phyloP scores from a whole-genome alignment of 768 basidiomycete genomes.

The Exsudoporus frostii region DNA sequence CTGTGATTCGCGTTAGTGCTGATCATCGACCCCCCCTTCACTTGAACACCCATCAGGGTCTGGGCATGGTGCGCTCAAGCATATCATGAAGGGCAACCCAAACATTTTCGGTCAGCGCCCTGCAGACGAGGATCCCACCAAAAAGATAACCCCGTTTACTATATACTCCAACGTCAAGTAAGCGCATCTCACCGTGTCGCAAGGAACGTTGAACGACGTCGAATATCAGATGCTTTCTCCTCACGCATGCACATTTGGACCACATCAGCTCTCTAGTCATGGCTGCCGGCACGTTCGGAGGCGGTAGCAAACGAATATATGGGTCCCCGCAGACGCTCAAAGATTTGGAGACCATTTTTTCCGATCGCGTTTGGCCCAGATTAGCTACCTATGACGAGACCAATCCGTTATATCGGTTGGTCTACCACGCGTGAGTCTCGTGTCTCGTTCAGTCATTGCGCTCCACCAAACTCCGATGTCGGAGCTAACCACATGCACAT shows the following conservation, averaged over 20 bases:
- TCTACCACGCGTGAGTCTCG: slow-evolving; percentile 60
- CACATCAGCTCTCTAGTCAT: slow-evolving; percentile 82
- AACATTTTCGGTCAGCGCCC: slow-evolving; percentile 43
- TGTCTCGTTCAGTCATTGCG: not conserved
- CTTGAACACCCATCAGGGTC: slow-evolving; percentile 55
- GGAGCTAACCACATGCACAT: slow-evolving; percentile 7
- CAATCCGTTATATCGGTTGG: slow-evolving; percentile 54
- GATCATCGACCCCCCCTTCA: not conserved
- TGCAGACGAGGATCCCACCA: slow-evolving; percentile 9
- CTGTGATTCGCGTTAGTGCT: not conserved
- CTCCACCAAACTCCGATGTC: not conserved
- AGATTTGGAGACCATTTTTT: slow-evolving; percentile 70
- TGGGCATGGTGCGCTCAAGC: slow-evolving; percentile 73
- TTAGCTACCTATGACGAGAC: slow-evolving; percentile 72
- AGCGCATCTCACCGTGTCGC: not conserved
- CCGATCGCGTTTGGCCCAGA: slow-evolving; percentile 81
- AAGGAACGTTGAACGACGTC: not conserved
- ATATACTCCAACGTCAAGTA: slow-evolving; percentile 36
- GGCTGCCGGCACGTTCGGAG: slow-evolving; percentile 72
- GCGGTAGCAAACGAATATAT: slow-evolving; percentile 59
- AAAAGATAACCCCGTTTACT: slow-evolving; percentile 19
- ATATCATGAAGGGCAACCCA: slow-evolving; percentile 56
- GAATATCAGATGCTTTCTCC: slow-evolving; percentile 64
- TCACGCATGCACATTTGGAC: slow-evolving; percentile 90
- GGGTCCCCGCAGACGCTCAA: slow-evolving; percentile 59